phyloP scores from a whole-genome alignment of 257 asterid species.

The Solanum megistacrolobum region DNA sequence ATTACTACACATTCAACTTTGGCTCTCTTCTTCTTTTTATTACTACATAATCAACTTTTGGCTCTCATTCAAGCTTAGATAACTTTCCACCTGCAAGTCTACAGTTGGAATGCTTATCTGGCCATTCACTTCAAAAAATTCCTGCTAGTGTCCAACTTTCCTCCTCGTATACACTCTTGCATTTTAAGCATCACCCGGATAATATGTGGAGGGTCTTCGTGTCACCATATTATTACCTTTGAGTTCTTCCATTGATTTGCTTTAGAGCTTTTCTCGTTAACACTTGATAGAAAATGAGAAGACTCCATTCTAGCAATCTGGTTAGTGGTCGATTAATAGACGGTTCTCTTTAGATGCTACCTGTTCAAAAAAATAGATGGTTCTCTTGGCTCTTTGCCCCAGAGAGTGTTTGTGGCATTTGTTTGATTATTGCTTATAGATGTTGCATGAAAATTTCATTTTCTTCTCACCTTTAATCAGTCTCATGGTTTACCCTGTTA shows the following conservation, averaged over 20 bases:
- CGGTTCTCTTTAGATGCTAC: background rate
- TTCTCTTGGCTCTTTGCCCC: background rate
- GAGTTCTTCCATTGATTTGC: background rate
- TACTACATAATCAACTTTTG: background rate
- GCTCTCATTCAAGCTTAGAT: background rate
- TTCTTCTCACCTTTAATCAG: background rate
- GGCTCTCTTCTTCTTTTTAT: background rate
- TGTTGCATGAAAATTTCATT: background rate
- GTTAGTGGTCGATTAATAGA: background rate
- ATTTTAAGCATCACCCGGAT: background rate
- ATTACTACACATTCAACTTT: background rate
- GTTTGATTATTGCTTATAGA: background rate
- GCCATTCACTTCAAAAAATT: background rate
- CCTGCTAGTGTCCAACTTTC: background rate
- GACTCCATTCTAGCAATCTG: background rate
- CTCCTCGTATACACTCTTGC: background rate
- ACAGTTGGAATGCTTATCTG: background rate
- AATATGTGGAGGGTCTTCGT: background rate
- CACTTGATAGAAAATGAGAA: background rate
- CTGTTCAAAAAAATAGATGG: background rate
- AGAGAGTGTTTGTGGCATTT: background rate
- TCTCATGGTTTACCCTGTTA: background rate
- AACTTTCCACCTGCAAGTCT: background rate
- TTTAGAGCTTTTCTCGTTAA: background rate
- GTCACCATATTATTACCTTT: background rate